These are phyloP conservation scores for Backusella morwellensis DNA, from an alignment of 192 early-diverging fungal genomes.

Conservation along the genomic window DNA sequence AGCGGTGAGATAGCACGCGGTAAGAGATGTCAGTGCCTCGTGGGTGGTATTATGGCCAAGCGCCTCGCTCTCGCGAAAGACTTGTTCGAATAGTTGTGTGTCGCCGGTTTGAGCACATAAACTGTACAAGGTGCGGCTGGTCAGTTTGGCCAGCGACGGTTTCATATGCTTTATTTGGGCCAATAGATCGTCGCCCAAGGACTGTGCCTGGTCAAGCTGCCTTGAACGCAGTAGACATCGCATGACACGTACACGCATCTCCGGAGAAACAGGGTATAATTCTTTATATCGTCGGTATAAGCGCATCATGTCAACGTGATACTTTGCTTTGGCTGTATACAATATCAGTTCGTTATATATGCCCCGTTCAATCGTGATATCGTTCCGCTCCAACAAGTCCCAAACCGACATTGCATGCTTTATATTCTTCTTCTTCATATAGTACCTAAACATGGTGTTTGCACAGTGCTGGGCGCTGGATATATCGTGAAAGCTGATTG, in stretches of 20 bases:
- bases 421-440: background rate
- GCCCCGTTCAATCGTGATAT: background rate
- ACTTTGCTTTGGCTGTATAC: background rate
- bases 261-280: background rate
- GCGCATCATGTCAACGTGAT: background rate
- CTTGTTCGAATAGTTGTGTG: background rate
- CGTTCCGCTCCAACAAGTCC: background rate
- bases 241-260: background rate
- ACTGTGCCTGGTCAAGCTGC: background rate
- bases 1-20: conserved; percentile 21
- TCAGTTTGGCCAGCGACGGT: background rate
- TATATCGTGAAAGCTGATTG: background rate
- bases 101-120: conserved; percentile 23
- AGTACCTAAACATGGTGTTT: background rate
- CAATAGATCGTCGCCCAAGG: background rate
- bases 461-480: background rate
- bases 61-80: background rate
- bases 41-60: conserved; percentile 6
- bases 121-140: background rate
- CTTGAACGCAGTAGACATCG: background rate
- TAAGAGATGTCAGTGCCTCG: conserved; percentile 21
- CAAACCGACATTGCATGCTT: conserved; percentile 1
- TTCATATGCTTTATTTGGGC: background rate
- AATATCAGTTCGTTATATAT: background rate
- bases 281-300: conserved; percentile 9